Conservation (phyloP, 768 basidiomycete species). For the Asterophora lycoperdoides region DNA sequence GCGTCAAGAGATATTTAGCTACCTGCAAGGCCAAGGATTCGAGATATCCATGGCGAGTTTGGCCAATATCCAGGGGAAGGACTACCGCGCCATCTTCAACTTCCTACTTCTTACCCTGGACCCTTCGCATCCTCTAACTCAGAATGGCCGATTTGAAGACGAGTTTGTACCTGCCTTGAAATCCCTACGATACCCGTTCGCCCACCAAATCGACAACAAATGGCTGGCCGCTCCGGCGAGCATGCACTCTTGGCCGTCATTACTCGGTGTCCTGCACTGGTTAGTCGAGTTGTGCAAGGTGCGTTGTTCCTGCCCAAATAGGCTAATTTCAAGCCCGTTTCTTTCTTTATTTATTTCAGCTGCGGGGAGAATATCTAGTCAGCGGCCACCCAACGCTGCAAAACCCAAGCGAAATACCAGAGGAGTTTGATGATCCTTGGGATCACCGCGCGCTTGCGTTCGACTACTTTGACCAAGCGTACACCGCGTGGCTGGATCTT, state of each 20-base stretch:
- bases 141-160: slow-evolving; percentile 62
- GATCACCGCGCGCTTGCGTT: slow-evolving; percentile 79
- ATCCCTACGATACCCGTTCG: slow-evolving; percentile 77
- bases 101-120: slow-evolving; percentile 72
- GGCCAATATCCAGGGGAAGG: slow-evolving; percentile 76
- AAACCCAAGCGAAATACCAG: slow-evolving; percentile 54
- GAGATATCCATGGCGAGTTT: slow-evolving; percentile 68
- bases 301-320: slow-evolving; percentile 16
- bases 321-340: slow-evolving; percentile 20
- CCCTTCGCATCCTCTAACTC: slow-evolving; percentile 54
- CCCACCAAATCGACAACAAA: slow-evolving; percentile 74
- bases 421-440: slow-evolving; percentile 69
- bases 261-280: slow-evolving; percentile 92
- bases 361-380: slow-evolving; percentile 45
- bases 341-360: slow-evolving; percentile 24
- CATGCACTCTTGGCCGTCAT: slow-evolving; percentile 87
- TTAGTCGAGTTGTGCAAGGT: slow-evolving; percentile 84
- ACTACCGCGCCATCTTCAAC: slow-evolving; percentile 82
- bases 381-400: slow-evolving; percentile 69
- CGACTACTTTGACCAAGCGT: slow-evolving; percentile 65
- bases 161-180: slow-evolving; percentile 76
- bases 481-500: slow-evolving; percentile 62
- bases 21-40: slow-evolving; percentile 61
- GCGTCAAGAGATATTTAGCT: slow-evolving; percentile 72
- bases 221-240: slow-evolving; percentile 86